phyloP scores from a whole-genome alignment of 768 basidiomycete species.

The Lactarius akahatsu region DNA sequence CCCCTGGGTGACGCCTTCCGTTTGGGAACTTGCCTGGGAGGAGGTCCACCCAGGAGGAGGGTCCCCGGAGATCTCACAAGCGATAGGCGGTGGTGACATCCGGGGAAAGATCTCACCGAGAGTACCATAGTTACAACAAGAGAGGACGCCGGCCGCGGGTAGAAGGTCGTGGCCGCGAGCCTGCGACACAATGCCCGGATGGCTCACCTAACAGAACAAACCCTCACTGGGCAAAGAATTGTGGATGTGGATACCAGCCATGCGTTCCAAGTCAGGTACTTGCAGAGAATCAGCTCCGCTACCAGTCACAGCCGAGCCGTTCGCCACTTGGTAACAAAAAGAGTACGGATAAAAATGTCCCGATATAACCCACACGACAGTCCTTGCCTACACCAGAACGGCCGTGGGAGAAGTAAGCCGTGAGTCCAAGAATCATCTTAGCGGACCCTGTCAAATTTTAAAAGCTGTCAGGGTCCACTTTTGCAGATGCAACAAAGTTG shows the following conservation, averaged over 20 bases:
- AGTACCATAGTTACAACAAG: background rate
- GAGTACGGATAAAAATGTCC: too few species aligned
- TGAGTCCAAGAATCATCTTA: background rate
- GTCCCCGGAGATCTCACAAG: background rate
- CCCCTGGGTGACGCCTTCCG: background rate
- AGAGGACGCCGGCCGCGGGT: background rate
- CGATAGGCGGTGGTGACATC: background rate
- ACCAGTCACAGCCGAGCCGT: background rate
- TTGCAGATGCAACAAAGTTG: too few species aligned
- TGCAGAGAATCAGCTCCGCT: background rate
- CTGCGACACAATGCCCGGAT: background rate
- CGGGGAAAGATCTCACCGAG: background rate
- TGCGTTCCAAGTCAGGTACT: background rate
- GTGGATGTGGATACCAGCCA: background rate
- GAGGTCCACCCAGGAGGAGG: background rate
- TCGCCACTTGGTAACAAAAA: background rate
- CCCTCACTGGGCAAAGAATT: background rate
- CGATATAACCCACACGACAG: too few species aligned
- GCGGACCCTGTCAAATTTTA: too few species aligned
- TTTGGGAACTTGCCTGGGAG: background rate
- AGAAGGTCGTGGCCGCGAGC: background rate
- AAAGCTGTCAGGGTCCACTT: too few species aligned
- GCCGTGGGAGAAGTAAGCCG: background rate
- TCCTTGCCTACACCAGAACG: background rate
- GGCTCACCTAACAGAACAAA: background rate